Percentiles rank a stretch among this genome's conserved stretches.
These are phyloP conservation scores for Paraurostyla sp. DNA, from an alignment of 73 alveolate species.

Conservation along the genomic window DNA sequence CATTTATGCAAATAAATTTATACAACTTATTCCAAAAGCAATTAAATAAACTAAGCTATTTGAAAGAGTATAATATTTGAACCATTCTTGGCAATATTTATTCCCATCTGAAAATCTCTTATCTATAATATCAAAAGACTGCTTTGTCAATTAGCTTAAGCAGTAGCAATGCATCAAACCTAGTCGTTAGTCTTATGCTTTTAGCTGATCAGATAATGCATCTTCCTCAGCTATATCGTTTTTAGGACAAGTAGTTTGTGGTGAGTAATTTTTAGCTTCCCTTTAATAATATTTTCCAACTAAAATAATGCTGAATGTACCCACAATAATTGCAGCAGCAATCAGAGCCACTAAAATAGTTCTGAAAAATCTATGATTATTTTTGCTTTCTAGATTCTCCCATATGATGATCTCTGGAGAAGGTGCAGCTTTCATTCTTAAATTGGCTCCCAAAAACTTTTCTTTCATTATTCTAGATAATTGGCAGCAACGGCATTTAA, in stretches of 20 bases:
- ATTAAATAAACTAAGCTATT: slow-evolving; percentile 45
- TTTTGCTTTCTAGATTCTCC: slow-evolving; percentile 8
- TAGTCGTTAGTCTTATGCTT: neutral
- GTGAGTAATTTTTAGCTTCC: slow-evolving; percentile 4
- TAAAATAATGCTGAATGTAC: neutral
- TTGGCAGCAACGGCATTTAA: neutral
- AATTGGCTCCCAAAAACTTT: too few species aligned
- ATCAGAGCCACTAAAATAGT: neutral
- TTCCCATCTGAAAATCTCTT: slow-evolving; percentile 30
- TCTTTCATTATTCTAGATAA: too few species aligned
- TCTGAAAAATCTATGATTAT: neutral
- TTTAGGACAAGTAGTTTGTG: slow-evolving; percentile 3
- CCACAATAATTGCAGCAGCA: neutral
- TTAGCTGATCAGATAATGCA: neutral
- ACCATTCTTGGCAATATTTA: slow-evolving; percentile 57
- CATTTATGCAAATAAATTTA: slow-evolving; percentile 39
- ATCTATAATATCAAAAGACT: neutral
- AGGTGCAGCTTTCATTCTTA: neutral
- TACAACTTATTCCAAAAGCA: slow-evolving; percentile 35
- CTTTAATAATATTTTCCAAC: neutral
- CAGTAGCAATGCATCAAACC: slow-evolving; percentile 52
- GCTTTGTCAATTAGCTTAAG: neutral
- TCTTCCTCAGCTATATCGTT: neutral
- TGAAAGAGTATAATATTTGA: slow-evolving; percentile 33
- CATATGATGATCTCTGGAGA: slow-evolving; percentile 31